Conservation (phyloP, 116 monocot species). For the Phalaenopsis hybrid region DNA sequence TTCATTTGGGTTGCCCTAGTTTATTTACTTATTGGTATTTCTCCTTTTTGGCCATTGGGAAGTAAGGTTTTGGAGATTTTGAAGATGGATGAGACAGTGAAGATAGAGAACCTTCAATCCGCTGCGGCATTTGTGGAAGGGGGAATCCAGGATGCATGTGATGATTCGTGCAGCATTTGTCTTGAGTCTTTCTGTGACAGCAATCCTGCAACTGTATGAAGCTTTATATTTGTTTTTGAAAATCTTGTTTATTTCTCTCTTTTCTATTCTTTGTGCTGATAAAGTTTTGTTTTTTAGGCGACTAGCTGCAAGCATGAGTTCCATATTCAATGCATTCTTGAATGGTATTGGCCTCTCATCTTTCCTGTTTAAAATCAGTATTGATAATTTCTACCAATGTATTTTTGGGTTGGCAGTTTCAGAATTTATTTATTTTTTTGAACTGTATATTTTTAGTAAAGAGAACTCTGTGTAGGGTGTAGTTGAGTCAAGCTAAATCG, state of each 20-base stretch:
- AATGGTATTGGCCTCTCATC: constrained; percentile 35
- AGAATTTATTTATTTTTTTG: background rate
- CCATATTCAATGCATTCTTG: constrained; percentile 81
- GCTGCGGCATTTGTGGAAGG: constrained; percentile 73
- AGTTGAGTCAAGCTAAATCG: no score
- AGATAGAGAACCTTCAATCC: constrained; percentile 48
- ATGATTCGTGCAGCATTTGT: constrained; percentile 70
- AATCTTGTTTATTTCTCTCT: background rate
- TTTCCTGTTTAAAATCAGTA: background rate
- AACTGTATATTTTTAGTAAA: background rate
- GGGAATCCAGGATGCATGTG: constrained; percentile 60
- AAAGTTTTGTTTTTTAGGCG: constrained; percentile 27
- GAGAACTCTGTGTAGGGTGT: no score
- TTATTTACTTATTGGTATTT: background rate
- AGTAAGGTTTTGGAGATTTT: constrained; percentile 1
- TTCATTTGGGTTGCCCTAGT: background rate
- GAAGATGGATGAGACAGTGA: constrained; percentile 34
- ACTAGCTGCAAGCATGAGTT: constrained; percentile 75
- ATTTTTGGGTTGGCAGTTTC: background rate
- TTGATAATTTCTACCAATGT: background rate
- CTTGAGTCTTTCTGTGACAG: constrained; percentile 58
- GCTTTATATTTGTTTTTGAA: background rate
- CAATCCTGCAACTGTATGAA: constrained; percentile 57
- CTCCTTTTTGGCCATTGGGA: background rate
- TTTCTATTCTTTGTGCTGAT: background rate